These are phyloP conservation scores for Colletotrichum tropicicola DNA, from an alignment of 2,329 filamentous ascomycete species.

Conservation along the genomic window DNA sequence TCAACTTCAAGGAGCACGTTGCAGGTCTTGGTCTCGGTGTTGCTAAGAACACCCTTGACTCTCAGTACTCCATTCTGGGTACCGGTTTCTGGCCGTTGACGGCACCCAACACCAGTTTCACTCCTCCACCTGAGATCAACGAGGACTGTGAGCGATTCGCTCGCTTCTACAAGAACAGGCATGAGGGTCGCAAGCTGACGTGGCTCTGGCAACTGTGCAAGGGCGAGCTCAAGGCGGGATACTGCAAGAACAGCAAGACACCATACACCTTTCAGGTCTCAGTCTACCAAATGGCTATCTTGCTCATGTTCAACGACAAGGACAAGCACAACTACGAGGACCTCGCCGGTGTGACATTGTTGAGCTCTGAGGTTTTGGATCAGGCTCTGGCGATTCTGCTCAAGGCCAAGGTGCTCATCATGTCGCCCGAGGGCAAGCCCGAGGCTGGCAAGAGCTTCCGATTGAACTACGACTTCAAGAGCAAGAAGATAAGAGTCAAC, in stretches of 20 bases:
- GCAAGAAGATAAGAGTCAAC: slow-evolving; percentile 98
- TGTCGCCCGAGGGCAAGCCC: slow-evolving; percentile 78
- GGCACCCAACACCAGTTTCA: slow-evolving; percentile 87
- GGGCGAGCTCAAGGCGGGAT: slow-evolving; percentile 93
- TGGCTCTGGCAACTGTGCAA: slow-evolving; percentile 99
- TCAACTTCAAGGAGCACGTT: slow-evolving; percentile 82
- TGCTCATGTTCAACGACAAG: slow-evolving; percentile 93
- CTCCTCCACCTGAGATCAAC: slow-evolving; percentile 84
- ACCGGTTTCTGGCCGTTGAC: slow-evolving; percentile 97
- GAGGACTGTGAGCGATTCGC: slow-evolving; percentile 90
- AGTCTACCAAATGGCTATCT: slow-evolving; percentile 96
- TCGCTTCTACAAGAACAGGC: slow-evolving; percentile 94
- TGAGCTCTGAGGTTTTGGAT: slow-evolving; percentile 85
- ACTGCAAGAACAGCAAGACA: slow-evolving; percentile 87
- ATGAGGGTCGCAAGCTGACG: slow-evolving; percentile 93
- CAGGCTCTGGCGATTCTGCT: slow-evolving; percentile 86
- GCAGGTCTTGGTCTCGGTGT: slow-evolving; percentile 69
- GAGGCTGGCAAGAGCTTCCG: slow-evolving; percentile 81
- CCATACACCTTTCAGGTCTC: slow-evolving; percentile 98
- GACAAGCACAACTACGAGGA: slow-evolving; percentile 89
- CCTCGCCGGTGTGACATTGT: slow-evolving; percentile 81
- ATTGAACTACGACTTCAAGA: slow-evolving; percentile 96
- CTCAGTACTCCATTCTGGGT: slow-evolving; percentile 90
- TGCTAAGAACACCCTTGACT: slow-evolving; percentile 79
- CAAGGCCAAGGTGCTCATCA: slow-evolving; percentile 89